phyloP scores from a whole-genome alignment of 2,329 filamentous ascomycete species.

The Fusarium subtropicale region DNA sequence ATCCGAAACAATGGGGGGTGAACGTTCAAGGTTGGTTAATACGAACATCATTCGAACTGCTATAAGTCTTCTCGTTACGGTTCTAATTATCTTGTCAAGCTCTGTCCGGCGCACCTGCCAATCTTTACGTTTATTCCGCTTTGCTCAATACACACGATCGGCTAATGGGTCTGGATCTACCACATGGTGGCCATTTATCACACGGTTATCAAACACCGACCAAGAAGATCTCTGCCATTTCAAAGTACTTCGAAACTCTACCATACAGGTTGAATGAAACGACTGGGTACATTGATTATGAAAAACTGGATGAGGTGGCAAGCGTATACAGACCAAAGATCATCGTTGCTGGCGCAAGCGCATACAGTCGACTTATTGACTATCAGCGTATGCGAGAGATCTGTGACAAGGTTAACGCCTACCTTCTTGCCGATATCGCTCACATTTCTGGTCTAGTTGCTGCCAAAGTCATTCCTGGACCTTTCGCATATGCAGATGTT shows the following conservation, averaged over 20 bases:
- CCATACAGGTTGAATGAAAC: constrained; percentile 92
- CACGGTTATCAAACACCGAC: constrained; percentile 97
- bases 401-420: constrained; percentile 90
- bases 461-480: constrained; percentile 88
- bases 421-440: constrained; percentile 95
- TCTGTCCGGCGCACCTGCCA: constrained; percentile 78
- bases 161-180: constrained; percentile 96
- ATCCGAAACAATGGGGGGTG: constrained; percentile 91
- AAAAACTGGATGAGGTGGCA: constrained; percentile 87
- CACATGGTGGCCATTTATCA: constrained; percentile 94
- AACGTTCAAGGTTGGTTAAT: constrained; percentile 84
- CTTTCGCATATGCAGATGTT: constrained; percentile 90
- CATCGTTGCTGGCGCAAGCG: constrained; percentile 92
- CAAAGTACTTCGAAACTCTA: constrained; percentile 98
- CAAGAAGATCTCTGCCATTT: constrained; percentile 97
- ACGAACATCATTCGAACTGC: not conserved
- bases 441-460: constrained; percentile 96
- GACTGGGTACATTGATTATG: constrained; percentile 95
- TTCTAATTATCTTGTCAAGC: constrained; percentile 60
- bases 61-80: not conserved
- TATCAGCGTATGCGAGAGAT: constrained; percentile 93
- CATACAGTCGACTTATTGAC: constrained; percentile 96
- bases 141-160: constrained; percentile 92
- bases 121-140: constrained; percentile 95
- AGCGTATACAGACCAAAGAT: constrained; percentile 94